Conservation (phyloP, 768 basidiomycete genomes). For the Podaxis sp. region DNA sequence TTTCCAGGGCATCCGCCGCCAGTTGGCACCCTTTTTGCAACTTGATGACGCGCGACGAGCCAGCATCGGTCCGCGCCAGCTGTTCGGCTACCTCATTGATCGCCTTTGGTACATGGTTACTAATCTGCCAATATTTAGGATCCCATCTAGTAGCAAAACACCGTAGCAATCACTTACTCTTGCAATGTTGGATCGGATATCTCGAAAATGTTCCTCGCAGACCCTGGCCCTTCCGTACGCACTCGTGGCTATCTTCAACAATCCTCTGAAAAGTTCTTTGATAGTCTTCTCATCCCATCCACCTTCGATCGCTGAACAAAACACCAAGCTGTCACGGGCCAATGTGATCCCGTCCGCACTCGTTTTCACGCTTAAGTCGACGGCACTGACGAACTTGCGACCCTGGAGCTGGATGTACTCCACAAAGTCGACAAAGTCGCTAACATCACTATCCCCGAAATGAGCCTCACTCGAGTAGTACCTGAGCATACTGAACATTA, state of each 20-base stretch:
- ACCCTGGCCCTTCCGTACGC: not conserved
- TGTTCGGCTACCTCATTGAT: not conserved
- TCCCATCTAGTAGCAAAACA: not conserved
- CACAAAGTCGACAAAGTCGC: not conserved
- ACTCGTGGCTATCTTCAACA: not conserved
- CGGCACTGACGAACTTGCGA: not conserved
- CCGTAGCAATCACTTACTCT: not conserved
- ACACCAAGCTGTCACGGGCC: not conserved
- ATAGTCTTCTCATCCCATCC: not conserved
- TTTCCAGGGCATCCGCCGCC: not conserved
- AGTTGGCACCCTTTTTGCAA: not conserved
- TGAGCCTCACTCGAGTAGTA: not conserved
- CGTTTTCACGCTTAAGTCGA: not conserved
- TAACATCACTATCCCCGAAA: not conserved
- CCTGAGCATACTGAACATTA: not conserved
- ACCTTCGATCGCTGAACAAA: not conserved
- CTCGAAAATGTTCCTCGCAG: not conserved
- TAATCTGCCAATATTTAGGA: not conserved
- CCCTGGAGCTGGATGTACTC: not conserved
- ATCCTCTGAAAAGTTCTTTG: not conserved
- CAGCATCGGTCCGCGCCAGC: not conserved
- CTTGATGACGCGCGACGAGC: no score
- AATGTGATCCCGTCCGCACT: not conserved
- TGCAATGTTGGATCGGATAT: not conserved
- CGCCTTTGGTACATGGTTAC: not conserved